Percentiles rank a stretch among this genome's conserved stretches.
Conservation (phyloP, 495 filamentous ascomycete species). For the Penicillium odoratum region DNA sequence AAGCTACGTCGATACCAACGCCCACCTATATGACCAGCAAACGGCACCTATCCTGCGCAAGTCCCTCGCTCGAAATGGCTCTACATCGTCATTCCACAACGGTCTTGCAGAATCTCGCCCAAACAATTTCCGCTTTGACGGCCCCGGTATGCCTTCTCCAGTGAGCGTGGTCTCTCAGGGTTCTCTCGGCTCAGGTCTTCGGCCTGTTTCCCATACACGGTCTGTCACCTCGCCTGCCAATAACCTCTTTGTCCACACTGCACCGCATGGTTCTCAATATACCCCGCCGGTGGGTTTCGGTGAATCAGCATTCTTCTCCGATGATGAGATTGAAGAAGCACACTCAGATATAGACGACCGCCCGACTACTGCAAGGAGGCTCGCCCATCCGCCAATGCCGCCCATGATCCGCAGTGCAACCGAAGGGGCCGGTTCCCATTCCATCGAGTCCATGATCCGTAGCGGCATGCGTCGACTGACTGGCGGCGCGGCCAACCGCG, state of each 20-base stretch:
- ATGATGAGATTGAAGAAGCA: constrained; percentile 52
- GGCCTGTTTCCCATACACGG: constrained; percentile 64
- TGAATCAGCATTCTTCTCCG: constrained; percentile 57
- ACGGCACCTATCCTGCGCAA: constrained; percentile 88
- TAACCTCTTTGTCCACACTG: constrained; percentile 50
- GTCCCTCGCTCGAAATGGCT: constrained; percentile 69
- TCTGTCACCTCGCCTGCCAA: constrained; percentile 71
- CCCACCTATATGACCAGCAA: constrained; percentile 90
- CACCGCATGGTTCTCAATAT: constrained; percentile 25
- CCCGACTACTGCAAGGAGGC: constrained; percentile 45
- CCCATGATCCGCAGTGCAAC: constrained; percentile 43
- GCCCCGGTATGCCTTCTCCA: constrained; percentile 62
- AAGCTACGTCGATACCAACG: constrained; percentile 70
- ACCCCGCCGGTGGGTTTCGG: constrained; percentile 31
- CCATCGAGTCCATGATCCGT: constrained; percentile 67
- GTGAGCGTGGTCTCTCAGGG: constrained; percentile 25
- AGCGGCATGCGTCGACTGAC: constrained; percentile 68
- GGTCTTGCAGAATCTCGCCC: constrained; percentile 76
- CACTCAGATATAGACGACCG: constrained; percentile 50
- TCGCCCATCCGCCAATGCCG: constrained; percentile 47
- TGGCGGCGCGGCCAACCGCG: constrained; percentile 56
- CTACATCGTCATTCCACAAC: constrained; percentile 80
- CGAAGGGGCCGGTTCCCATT: constrained; percentile 52
- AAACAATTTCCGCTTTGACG: constrained; percentile 53
- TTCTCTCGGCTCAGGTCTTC: constrained; percentile 28